Evolutionary conservation across 2,329 filamentous ascomycete species (phyloP).

Genomic region (Pseudogymnoascus sp.): DNA sequence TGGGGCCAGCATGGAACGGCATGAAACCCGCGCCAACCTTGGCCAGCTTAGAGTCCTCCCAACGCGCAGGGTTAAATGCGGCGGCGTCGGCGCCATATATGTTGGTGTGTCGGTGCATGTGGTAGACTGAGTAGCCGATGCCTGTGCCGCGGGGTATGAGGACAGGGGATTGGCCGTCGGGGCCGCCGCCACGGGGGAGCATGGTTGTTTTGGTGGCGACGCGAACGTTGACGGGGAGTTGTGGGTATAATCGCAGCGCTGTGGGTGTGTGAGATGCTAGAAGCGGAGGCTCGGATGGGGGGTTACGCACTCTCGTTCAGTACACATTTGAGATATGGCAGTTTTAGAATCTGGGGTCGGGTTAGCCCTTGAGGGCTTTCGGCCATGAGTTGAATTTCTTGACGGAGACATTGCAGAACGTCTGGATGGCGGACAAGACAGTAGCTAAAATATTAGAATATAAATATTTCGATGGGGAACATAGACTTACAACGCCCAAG

Average conservation of each 20-base stretch:
- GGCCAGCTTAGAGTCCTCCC: constrained; percentile 14
- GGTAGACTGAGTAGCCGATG: constrained; percentile 17
- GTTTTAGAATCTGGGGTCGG: background rate
- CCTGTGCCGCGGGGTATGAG: constrained; percentile 16
- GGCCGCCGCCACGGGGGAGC: constrained; percentile 22
- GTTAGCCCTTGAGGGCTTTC: background rate
- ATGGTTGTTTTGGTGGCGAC: constrained; percentile 15
- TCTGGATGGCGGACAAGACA: constrained; percentile 13
- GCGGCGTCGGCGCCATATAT: constrained; percentile 22
- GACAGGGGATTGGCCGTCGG: constrained; percentile 18
- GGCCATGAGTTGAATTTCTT: background rate
- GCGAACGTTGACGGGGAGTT: constrained; percentile 19
- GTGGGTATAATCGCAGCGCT: constrained; percentile 20
- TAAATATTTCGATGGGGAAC: background rate
- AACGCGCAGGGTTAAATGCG: constrained; percentile 23
- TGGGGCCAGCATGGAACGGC: constrained; percentile 24
- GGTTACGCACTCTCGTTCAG: constrained; percentile 12
- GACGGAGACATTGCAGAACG: constrained; percentile 9
- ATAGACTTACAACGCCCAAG: background rate
- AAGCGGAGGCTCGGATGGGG: background rate
- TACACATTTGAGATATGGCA: constrained; percentile 4
- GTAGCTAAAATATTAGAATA: background rate
- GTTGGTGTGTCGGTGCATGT: constrained; percentile 20
- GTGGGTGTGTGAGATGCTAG: background rate
- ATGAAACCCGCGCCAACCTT: constrained; percentile 19